Evolutionary conservation across 2,329 filamentous ascomycete species (phyloP), one percentile per base, ranked within the genome.

Genomic region (Fusarium globosum): DNA sequence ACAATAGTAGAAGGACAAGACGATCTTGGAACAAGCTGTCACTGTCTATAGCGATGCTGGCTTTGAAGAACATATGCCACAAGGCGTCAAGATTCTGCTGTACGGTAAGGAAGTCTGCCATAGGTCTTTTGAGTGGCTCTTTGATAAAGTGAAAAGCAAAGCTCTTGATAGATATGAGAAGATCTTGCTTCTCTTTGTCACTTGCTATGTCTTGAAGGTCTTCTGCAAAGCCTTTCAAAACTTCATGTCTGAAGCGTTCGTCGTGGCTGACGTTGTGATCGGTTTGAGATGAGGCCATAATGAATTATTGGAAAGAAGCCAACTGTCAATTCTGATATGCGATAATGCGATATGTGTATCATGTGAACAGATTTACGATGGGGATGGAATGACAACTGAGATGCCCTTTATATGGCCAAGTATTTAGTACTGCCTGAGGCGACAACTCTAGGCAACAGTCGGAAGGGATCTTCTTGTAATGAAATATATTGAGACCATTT

Each of bases 21-120:
- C 41, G 56, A 30, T 59, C 58, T 16, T 69, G 65, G 26, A 69
- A 69, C 8, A 36, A 21, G 41, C 42, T 59, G 3, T n/a, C 23
- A 4, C 30, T 30, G 8, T 49, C 42, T 11, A 59, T 36, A 14
- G 33, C 56, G 5, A 33, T n/a, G 10, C 42, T 46, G 20, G 56
- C 33, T 30, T 59, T 49, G 33, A 49, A 7, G 42, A 59, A 49
- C 42, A 38, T 49, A 18, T 49, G 6, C 56, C 42, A 59, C 18
- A 59, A 26, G 20, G 49, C 41, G 6, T 59, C 42, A 21, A 59
- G 56, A n/a, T 46, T 46, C 20, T 38, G 3, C 15, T 48, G 23
- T 16, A 35, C 55, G 4, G 33, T 49, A 7, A 7, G 1, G 10
- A 48, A 8, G 6, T 59, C 33, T 14, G 7, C 7, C 9, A 18